Evolutionary conservation across 2,329 filamentous ascomycete genomes (phyloP).

Genomic region (Microsporum canis): DNA sequence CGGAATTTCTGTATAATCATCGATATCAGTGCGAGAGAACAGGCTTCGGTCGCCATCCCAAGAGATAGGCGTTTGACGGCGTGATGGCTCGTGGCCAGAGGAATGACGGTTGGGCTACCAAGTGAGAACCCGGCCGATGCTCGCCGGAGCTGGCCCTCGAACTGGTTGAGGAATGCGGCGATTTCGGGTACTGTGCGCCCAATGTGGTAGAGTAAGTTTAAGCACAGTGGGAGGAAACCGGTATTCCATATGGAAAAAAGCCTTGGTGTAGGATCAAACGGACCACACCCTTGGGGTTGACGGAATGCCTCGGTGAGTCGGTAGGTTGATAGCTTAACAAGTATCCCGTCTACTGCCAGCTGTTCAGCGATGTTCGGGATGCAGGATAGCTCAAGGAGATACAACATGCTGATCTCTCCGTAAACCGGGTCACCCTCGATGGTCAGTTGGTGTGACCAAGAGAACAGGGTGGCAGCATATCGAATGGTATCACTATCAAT

Average conservation of each 20-base stretch:
- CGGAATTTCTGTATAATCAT: slow-evolving; percentile 58
- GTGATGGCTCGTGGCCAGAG: slow-evolving; percentile 13
- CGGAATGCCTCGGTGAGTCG: slow-evolving; percentile 69
- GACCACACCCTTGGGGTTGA: slow-evolving; percentile 55
- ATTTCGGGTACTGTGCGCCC: slow-evolving; percentile 75
- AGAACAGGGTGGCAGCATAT: slow-evolving; percentile 77
- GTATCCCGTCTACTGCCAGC: slow-evolving; percentile 73
- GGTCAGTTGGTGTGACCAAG: slow-evolving; percentile 78
- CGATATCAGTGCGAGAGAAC: slow-evolving; percentile 65
- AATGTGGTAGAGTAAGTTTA: slow-evolving; percentile 77
- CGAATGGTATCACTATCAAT: slow-evolving; percentile 58
- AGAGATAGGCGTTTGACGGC: slow-evolving; percentile 49
- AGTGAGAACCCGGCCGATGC: slow-evolving; percentile 60
- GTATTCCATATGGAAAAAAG: slow-evolving; percentile 85
- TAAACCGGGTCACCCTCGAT: slow-evolving; percentile 76
- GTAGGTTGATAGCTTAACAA: slow-evolving; percentile 67
- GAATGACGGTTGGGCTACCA: slow-evolving; percentile 34
- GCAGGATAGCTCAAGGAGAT: slow-evolving; percentile 76
- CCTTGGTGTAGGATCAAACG: slow-evolving; percentile 63
- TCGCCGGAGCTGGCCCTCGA: slow-evolving; percentile 63
- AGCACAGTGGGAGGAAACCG: slow-evolving; percentile 72
- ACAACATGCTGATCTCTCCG: slow-evolving; percentile 79
- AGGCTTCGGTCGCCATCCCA: slow-evolving; percentile 61
- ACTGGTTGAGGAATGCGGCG: slow-evolving; percentile 77
- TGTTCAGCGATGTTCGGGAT: slow-evolving; percentile 75